Evolutionary conservation across 2,329 filamentous ascomycete genomes (phyloP), one percentile per base, ranked within the genome.

Genomic region (Gnomoniopsis smithogilvyi): DNA sequence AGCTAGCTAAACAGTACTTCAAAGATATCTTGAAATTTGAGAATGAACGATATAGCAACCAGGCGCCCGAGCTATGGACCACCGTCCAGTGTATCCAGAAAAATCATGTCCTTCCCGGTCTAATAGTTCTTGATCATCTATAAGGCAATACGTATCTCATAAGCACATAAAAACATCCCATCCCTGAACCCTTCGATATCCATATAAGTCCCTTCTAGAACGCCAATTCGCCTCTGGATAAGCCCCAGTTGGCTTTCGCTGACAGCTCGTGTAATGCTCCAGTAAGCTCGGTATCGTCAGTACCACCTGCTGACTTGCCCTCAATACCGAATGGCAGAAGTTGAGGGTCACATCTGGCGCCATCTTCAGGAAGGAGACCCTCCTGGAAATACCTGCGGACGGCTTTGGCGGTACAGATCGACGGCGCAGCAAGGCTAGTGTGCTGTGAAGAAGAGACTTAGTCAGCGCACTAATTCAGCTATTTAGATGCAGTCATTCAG

Each of bases 311-410:
- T 22, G 19, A 17, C 17, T 54, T 51, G n/a, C 50, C 58, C 17
- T 54, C 54, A n/a, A 62, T 19, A 15, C 72, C 71, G 48, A 82
- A 82, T 0, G 79, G 77, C 0, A 68, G 63, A 26, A 72, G 67
- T 61, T 82, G 78, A 0, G 73, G 71, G 33, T 78, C 73, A 61
- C 83, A 86, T 17, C 76, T 67, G 1, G 77, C 78, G 1, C 74
- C 75, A 0, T 70, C 66, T 2, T 67, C 64, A 0, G 83, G 84
- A 1, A 82, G 68, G 2, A 64, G 67, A 8, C 78, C 79, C 10
- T 76, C 63, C 62, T 79, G 75, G 64, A 81, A 80, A 62, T 81
- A 81, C 17, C 67, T 65, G 4, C 69, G 71, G 11, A 81, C 70
- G 19, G 74, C 63, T n/a, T 62, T 64, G 1, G 74, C 72, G 3